phyloP scores from a whole-genome alignment of 2,329 filamentous ascomycete genomes.

The Fusarium luffae region DNA sequence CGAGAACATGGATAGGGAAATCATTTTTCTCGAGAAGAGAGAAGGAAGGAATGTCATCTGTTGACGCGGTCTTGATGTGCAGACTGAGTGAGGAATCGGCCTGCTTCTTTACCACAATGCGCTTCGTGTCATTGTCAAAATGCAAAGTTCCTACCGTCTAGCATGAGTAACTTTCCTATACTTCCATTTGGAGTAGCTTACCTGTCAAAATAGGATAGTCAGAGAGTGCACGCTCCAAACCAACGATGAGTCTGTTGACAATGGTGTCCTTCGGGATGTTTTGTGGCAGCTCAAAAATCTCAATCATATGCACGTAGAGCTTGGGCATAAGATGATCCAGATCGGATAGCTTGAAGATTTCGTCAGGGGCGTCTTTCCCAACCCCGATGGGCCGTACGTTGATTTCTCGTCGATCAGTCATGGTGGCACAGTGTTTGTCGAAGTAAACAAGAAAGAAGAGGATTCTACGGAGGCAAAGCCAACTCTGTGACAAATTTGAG shows the following conservation, averaged over 20 bases:
- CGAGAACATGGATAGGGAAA: conserved; percentile 16
- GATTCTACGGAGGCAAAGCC: neutral
- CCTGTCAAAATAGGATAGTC: conserved; percentile 21
- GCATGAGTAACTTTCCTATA: rapidly evolving
- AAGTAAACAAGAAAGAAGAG: neutral
- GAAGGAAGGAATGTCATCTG: neutral
- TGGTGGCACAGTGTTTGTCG: too few species aligned
- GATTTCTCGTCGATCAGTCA: neutral
- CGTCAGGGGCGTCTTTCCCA: neutral
- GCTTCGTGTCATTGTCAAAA: conserved; percentile 3
- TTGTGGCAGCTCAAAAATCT: conserved; percentile 17
- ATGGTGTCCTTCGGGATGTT: neutral
- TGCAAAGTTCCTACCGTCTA: conserved; percentile 1
- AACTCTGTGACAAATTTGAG: neutral
- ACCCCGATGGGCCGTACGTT: neutral
- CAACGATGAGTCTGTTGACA: conserved; percentile 2
- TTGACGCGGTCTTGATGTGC: neutral
- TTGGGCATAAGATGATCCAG: conserved; percentile 34
- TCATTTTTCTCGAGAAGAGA: conserved; percentile 6
- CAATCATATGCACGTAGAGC: conserved; percentile 27
- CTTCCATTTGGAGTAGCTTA: neutral
- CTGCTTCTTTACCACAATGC: conserved; percentile 11
- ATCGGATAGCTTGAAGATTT: conserved; percentile 5
- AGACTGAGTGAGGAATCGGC: conserved; percentile 11
- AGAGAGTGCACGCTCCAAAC: conserved; percentile 15